Evolutionary conservation across 495 filamentous ascomycete species (phyloP).

Genomic region (Pyronema domesticum): DNA sequence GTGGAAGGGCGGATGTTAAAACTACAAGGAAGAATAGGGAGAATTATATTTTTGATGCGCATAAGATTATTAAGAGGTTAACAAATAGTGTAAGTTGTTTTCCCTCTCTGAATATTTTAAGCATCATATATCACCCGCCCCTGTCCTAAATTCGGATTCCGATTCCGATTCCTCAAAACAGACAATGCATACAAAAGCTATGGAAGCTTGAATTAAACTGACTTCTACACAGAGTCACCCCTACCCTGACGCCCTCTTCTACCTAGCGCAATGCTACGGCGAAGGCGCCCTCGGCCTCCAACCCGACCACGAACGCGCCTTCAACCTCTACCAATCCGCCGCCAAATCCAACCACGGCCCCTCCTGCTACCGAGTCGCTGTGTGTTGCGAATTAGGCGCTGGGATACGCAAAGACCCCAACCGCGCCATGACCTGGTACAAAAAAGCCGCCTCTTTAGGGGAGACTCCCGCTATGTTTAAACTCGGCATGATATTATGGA

Average conservation of each 20-base stretch:
- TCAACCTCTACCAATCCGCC: slow-evolving; percentile 78
- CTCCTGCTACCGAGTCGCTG: slow-evolving; percentile 58
- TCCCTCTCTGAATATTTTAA: background rate
- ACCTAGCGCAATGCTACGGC: slow-evolving; percentile 75
- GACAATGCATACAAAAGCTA: too few relatives aligned
- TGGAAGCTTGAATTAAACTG: background rate
- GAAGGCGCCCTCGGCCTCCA: slow-evolving; percentile 53
- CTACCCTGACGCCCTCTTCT: slow-evolving; percentile 80
- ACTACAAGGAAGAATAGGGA: slow-evolving; percentile 60
- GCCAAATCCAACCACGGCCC: slow-evolving; percentile 74
- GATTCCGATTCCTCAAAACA: too few relatives aligned
- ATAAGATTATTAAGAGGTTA: slow-evolving; percentile 81
- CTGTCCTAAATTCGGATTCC: background rate
- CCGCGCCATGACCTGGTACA: slow-evolving; percentile 96
- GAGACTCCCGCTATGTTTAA: slow-evolving; percentile 96
- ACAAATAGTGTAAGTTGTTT: slow-evolving; percentile 32
- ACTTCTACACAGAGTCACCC: slow-evolving; percentile 23
- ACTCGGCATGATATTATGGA: slow-evolving; percentile 64
- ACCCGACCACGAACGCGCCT: slow-evolving; percentile 73
- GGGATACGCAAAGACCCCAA: slow-evolving; percentile 77
- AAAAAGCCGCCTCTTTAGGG: slow-evolving; percentile 72
- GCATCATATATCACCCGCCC: background rate
- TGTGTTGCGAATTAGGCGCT: slow-evolving; percentile 95
- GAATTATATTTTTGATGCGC: slow-evolving; percentile 64
- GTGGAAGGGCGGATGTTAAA: slow-evolving; percentile 53